Conservation (phyloP, 1,284 basidiomycete genomes). For the Peniophora sp. region DNA sequence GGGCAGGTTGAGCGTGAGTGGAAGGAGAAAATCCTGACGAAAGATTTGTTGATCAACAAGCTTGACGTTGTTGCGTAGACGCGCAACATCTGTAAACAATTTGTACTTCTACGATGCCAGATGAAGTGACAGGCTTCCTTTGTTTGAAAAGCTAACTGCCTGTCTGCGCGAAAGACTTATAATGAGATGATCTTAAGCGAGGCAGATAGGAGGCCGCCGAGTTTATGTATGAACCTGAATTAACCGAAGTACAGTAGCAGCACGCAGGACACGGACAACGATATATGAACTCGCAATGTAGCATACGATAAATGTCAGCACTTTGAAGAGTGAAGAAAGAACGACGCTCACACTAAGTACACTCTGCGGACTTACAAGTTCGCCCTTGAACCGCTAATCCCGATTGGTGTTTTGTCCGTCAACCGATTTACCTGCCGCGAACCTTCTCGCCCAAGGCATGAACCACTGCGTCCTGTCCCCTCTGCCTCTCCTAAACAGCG, state of each 20-base stretch:
- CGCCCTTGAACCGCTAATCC: constrained; percentile 83
- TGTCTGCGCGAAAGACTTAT: no score
- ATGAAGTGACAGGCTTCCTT: no score
- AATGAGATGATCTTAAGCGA: no score
- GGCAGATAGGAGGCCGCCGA: no score
- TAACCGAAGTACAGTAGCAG: no score
- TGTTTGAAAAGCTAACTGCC: no score
- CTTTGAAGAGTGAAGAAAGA: neutral
- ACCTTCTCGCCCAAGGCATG: constrained; percentile 69
- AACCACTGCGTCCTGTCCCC: constrained; percentile 74
- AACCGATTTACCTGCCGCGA: constrained; percentile 51
- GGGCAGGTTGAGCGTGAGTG: neutral
- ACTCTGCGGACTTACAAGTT: constrained; percentile 73
- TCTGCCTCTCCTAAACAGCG: constrained; percentile 79
- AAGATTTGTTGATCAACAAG: neutral
- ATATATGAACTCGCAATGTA: no score
- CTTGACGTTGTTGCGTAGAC: neutral
- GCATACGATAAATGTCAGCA: no score
- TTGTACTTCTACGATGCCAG: no score
- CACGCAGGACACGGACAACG: no score
- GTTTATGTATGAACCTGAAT: no score
- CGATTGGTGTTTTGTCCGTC: constrained; percentile 80
- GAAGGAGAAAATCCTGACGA: neutral
- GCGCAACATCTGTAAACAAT: no score
- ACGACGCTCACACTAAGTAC: constrained; percentile 23